Base-by-base conservation (phyloP, 2,329 filamentous ascomycete genomes). In the Cercospora zeina region DNA sequence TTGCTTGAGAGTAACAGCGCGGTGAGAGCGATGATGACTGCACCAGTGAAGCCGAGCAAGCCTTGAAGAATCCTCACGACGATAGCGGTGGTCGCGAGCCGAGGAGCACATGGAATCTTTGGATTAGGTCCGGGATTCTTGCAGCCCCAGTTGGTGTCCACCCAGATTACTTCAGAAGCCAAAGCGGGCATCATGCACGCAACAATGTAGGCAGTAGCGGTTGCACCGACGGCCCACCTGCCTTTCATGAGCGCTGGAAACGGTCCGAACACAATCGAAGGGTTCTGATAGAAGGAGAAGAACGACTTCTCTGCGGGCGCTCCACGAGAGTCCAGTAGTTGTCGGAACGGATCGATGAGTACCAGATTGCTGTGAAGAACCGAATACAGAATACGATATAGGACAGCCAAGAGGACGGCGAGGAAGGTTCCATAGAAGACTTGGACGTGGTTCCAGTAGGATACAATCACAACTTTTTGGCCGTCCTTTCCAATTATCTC, bases 311-410 rank as follows among this genome's bases (percentile, higher is more conserved):
- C 55, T 27, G 64, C 66, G 10, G 60, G 58, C 1, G 62, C 66
- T 1, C 66, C 66, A 19, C 56, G 53, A 2, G 51, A 31, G n/a
- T 61, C 54, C 16, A 49, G 37, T 31, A 67, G 16, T 50, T 65
- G 62, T n/a, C 66, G 62, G 42, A 68, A 68, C 3, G 66, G 62
- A 11, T 68, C 64, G 39, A 68, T 62, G 16, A 66, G 61, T 16
- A 47, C 58, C 19, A 66, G 56, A 37, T 65, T 59, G 19, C 62
- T 68, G 58, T 66, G 58, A 5, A 67, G 30, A 2, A 61, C 51
- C 11, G 64, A 62, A 33, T 63, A 58, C 10, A 67, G 39, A 10
- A 67, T 61, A 34, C 65, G 65, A 24, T 67, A 67, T n/a, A 64
- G 34, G 19, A 66, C 65, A 11, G 65, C 65, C 16, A 67, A 24